Percentiles rank a stretch among this genome's conserved stretches.
These are phyloP conservation scores for Pichia inconspicua DNA, from an alignment of 1,139 yeast species.

Conservation along the genomic window DNA sequence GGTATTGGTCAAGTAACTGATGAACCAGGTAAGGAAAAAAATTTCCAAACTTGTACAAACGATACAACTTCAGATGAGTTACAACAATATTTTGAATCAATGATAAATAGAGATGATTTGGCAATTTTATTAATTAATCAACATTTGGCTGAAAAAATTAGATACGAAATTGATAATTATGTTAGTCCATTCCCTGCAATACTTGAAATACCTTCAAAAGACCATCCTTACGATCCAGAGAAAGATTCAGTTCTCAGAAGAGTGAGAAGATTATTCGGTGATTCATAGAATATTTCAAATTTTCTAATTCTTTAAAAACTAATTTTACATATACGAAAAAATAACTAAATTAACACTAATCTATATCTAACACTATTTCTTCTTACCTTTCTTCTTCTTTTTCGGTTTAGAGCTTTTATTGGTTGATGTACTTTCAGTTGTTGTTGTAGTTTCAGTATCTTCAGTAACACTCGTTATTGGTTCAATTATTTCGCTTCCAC, in stretches of 20 bases:
- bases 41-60: conserved; percentile 75
- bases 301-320: background rate
- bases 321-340: background rate
- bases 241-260: conserved; percentile 92
- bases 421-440: conserved; percentile 5
- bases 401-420: conserved; percentile 2
- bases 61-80: conserved; percentile 74
- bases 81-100: conserved; percentile 66
- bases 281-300: conserved; percentile 22
- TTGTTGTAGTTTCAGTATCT: background rate
- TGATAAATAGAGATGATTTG: conserved; percentile 79
- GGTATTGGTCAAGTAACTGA: conserved; percentile 84
- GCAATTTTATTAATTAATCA: conserved; percentile 91
- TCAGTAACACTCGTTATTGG: background rate
- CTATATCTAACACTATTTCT: conserved; percentile 22
- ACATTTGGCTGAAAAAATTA: conserved; percentile 86
- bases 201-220: conserved; percentile 94
- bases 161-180: conserved; percentile 74
- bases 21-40: conserved; percentile 59
- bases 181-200: conserved; percentile 94
- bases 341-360: background rate
- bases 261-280: conserved; percentile 92
- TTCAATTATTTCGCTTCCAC: background rate
- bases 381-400: conserved; percentile 26
- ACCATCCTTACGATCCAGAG: conserved; percentile 97